Conservation (phyloP, 2,329 filamentous ascomycete genomes). For the Stachybotrys elegans region DNA sequence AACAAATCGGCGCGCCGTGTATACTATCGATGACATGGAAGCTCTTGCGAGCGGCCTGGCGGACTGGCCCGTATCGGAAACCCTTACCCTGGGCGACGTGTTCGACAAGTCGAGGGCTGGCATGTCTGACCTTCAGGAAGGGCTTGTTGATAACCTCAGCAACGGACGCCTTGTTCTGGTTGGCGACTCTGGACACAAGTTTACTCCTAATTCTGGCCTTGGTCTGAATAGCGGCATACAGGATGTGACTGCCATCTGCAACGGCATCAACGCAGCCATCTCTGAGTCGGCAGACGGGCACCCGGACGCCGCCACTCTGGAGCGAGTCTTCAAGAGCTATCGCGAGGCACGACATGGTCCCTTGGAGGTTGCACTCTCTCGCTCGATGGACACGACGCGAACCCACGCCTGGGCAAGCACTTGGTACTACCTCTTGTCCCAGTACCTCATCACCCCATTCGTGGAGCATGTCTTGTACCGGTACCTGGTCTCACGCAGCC, state of each 20-base stretch:
- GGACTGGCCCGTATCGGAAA: conserved; percentile 17
- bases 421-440: conserved; percentile 15
- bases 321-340: conserved; percentile 13
- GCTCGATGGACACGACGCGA: conserved; percentile 13
- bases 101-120: conserved; percentile 5
- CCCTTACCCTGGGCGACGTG: not conserved
- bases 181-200: conserved; percentile 28
- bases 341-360: conserved; percentile 9
- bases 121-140: conserved; percentile 25
- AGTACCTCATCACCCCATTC: conserved; percentile 11
- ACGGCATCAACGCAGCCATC: conserved; percentile 5
- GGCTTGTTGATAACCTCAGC: conserved; percentile 21
- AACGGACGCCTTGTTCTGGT: conserved; percentile 21
- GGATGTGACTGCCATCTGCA: conserved; percentile 15
- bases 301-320: conserved; percentile 2
- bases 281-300: not conserved
- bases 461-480: conserved; percentile 5
- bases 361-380: conserved; percentile 9
- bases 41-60: conserved; percentile 17
- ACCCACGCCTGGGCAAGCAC: conserved; percentile 20
- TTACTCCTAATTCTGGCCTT: conserved; percentile 24
- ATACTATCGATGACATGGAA: conserved; percentile 19
- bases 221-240: conserved; percentile 25
- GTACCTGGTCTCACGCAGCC: conserved; percentile 7
- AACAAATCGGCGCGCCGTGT: conserved; percentile 17